These are phyloP conservation scores for Phytophthora boehmeriae DNA, from an alignment of 352 stramenopile genomes.

Conservation along the genomic window DNA sequence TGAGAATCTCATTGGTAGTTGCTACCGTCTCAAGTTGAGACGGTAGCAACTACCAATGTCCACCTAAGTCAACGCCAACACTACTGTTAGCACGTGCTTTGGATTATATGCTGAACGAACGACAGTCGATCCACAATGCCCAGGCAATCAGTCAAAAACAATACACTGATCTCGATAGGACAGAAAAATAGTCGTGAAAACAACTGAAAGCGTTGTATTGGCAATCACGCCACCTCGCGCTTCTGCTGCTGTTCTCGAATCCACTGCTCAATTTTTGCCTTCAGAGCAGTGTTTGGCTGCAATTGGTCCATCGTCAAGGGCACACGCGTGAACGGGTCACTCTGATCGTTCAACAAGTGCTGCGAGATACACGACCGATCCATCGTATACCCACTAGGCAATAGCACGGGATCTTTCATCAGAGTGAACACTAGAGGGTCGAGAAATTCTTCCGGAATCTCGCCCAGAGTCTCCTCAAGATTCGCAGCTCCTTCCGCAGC, in stretches of 20 bases:
- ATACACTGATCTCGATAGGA: no score
- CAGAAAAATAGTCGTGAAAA: no score
- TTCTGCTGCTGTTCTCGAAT: constrained; percentile 44
- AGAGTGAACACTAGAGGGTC: constrained; percentile 95
- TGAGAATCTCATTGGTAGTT: no score
- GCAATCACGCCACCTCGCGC: constrained; percentile 6
- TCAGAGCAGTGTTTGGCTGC: constrained; percentile 62
- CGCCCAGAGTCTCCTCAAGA: constrained; percentile 83
- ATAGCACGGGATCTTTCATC: constrained; percentile 96
- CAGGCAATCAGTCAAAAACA: no score
- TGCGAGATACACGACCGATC: constrained; percentile 96
- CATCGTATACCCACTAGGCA: constrained; percentile 93
- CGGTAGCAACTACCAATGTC: no score
- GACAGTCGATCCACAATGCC: no score
- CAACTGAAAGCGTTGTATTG: no score
- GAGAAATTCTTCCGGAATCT: constrained; percentile 97
- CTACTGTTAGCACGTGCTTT: no score
- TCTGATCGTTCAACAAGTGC: constrained; percentile 96
- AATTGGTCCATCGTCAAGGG: constrained; percentile 80
- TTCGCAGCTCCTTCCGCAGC: constrained; percentile 53
- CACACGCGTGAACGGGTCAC: constrained; percentile 97
- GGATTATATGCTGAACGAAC: no score
- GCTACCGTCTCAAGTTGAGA: no score
- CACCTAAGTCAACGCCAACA: no score
- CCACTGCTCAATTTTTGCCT: constrained; percentile 74